These are phyloP conservation scores for Thraustochytrium sp. DNA, from an alignment of 352 stramenopile species.

Conservation along the genomic window DNA sequence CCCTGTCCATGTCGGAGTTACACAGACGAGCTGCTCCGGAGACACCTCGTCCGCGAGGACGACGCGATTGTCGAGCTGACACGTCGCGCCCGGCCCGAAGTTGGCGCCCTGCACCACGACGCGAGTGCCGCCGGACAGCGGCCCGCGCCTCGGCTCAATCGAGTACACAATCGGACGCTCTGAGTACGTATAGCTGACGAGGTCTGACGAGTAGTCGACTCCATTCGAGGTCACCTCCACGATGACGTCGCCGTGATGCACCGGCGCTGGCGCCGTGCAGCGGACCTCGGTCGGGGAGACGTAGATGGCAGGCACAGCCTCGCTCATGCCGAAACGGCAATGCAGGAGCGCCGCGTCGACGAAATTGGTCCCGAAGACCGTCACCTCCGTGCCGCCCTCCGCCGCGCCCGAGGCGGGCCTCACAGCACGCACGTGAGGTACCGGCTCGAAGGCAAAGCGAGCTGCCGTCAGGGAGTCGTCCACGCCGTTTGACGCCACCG, in stretches of 20 bases:
- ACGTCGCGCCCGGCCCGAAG: neutral
- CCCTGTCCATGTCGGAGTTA: neutral
- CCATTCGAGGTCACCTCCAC: constrained; percentile 13
- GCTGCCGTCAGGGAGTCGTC: neutral
- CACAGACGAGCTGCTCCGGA: neutral
- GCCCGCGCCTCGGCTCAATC: neutral
- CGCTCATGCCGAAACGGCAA: constrained; percentile 8
- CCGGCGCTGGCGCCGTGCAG: neutral
- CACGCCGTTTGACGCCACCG: neutral
- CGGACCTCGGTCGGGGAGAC: neutral
- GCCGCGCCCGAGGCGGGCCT: neutral
- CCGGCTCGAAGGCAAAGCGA: neutral
- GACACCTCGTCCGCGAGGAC: neutral
- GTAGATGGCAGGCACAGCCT: neutral
- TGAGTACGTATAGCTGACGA: neutral
- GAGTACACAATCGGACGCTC: neutral
- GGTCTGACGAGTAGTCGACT: constrained; percentile 21
- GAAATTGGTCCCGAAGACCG: neutral
- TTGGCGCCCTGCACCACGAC: constrained; percentile 4
- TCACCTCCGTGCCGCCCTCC: neutral
- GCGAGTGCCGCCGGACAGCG: neutral
- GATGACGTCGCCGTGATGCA: neutral
- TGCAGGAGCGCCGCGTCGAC: neutral
- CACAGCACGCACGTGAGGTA: neutral
- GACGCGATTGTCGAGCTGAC: neutral